These are phyloP conservation scores for Phallus indusiatus DNA, from an alignment of 768 basidiomycete species.

Conservation along the genomic window DNA sequence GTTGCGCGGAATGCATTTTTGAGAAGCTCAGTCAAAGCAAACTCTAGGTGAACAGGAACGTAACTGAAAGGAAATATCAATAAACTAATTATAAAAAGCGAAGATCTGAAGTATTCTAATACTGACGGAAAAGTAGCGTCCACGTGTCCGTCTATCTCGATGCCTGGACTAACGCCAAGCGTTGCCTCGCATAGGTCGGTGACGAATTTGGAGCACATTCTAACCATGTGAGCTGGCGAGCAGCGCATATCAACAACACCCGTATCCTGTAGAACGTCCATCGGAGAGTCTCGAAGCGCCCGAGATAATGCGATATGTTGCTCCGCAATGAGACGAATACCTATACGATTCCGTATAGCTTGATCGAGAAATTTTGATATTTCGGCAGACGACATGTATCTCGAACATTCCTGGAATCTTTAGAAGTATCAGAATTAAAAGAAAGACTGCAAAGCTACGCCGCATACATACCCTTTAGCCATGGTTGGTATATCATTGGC, in stretches of 20 bases:
- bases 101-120: not conserved
- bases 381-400: conserved; percentile 75
- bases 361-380: conserved; percentile 75
- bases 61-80: conserved; percentile 41
- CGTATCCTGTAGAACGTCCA: conserved; percentile 29
- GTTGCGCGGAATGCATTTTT: conserved; percentile 90
- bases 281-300: conserved; percentile 30
- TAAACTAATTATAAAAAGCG: not conserved
- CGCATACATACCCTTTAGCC: conserved; percentile 64
- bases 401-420: conserved; percentile 79
- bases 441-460: conserved; percentile 3
- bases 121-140: conserved; percentile 75
- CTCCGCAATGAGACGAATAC: conserved; percentile 81
- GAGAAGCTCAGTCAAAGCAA: conserved; percentile 82
- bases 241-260: conserved; percentile 71
- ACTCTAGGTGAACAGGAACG: conserved; percentile 84
- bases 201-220: conserved; percentile 78
- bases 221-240: conserved; percentile 64
- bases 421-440: not conserved
- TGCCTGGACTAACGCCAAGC: conserved; percentile 57
- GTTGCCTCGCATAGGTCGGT: conserved; percentile 78
- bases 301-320: conserved; percentile 82
- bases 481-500: conserved; percentile 84
- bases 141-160: conserved; percentile 61
- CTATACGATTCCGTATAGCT: conserved; percentile 79